Evolutionary conservation across 257 asterid genomes (phyloP), one percentile per base, ranked within the genome.

Genomic region (Solanum stenotomum): DNA sequence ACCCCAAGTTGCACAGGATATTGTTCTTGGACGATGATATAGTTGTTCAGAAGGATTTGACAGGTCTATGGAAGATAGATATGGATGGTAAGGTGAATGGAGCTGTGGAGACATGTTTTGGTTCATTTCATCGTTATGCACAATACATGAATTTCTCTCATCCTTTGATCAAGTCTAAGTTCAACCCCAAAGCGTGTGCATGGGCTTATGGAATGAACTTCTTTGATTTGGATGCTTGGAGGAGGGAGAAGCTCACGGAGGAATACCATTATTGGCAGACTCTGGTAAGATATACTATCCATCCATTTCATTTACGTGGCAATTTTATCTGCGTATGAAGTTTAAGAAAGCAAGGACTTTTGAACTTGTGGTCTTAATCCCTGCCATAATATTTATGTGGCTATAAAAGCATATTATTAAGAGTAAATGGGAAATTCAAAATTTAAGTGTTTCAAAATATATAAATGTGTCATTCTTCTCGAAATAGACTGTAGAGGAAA

Each of bases 171-270:
- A 91, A 90, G 78, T 93, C 92, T 87, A 94, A 90, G 91, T 95
- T 95, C 88, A 93, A 94, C 77, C 96, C 98, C 86, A 95, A 95
- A 92, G 98, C 98, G 12, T 95, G 98, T 72, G 98, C 96, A 46
- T 95, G 98, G 98, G 98, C 98, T 90, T 95, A 93, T 87, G 98
- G 98, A 75, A 95, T 95, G 98, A 95, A 95, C 78, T 92, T 95
- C 90, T 95, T 95, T 84, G 96, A 95, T 89, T 92, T 95, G 94
- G 95, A 95, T 91, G 98, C 96, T 90, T 95, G 98, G 98, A 92
- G 98, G 90, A 91, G 91, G 88, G 96, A 94, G 89, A 94, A 93
- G 90, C 92, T 95, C 90, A 95, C 98, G 3, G 98, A 94, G 88
- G 94, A 93, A 85, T 95, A 95, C 91, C 98, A 95, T 90, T 94